Evolutionary conservation across 2,329 filamentous ascomycete species (phyloP).

Genomic region (Alternaria burnsii): DNA sequence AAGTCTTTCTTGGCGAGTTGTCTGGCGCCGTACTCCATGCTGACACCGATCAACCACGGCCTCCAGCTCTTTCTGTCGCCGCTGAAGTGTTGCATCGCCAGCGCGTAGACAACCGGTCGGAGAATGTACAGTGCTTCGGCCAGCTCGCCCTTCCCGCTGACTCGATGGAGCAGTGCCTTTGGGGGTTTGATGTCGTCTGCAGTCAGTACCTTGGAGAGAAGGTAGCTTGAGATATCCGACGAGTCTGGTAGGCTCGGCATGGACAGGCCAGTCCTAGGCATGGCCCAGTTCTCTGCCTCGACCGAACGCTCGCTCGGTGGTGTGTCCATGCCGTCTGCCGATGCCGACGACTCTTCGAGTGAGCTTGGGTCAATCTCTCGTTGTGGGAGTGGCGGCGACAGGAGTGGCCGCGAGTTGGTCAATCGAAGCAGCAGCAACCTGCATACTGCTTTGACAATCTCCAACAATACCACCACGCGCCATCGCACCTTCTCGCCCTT

Average conservation of each 20-base stretch:
- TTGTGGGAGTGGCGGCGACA: slow-evolving; percentile 86
- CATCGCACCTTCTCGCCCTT: slow-evolving; percentile 82
- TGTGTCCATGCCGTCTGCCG: slow-evolving; percentile 58
- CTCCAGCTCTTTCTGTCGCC: slow-evolving; percentile 83
- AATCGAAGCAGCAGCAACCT: slow-evolving; percentile 80
- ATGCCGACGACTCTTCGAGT: slow-evolving; percentile 60
- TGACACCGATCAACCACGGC: slow-evolving; percentile 88
- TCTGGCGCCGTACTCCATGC: slow-evolving; percentile 86
- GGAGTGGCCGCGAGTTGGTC: slow-evolving; percentile 81
- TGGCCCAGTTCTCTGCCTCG: slow-evolving; percentile 72
- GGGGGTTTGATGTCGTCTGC: slow-evolving; percentile 97
- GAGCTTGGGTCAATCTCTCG: slow-evolving; percentile 77
- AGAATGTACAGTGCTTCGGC: slow-evolving; percentile 94
- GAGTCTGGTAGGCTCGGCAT: slow-evolving; percentile 84
- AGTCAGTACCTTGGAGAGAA: slow-evolving; percentile 88
- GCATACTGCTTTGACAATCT: slow-evolving; percentile 86
- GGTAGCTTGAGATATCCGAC: slow-evolving; percentile 83
- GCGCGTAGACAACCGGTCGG: slow-evolving; percentile 84
- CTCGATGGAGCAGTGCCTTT: slow-evolving; percentile 81
- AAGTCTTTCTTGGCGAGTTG: slow-evolving; percentile 78
- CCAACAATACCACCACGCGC: slow-evolving; percentile 85
- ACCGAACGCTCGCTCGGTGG: slow-evolving; percentile 52
- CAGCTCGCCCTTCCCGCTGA: slow-evolving; percentile 76
- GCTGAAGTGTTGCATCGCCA: slow-evolving; percentile 78
- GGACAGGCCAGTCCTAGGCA: slow-evolving; percentile 91